Evolutionary conservation across 148 eudicot species (phyloP).

Genomic region (Camellia granthamiana): DNA sequence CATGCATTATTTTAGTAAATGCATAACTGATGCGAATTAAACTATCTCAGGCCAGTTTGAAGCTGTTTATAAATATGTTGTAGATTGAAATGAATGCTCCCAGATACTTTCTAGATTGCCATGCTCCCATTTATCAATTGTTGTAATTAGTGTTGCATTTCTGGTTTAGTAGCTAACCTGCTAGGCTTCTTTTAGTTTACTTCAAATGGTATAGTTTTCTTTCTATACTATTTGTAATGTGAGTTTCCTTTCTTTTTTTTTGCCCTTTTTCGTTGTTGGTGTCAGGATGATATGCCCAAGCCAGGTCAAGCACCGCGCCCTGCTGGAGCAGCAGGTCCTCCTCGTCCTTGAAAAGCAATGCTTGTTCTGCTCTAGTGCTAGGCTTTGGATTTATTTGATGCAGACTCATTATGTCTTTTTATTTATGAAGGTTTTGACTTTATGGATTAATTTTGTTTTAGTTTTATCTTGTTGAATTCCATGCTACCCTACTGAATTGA

Average conservation of each 20-base stretch:
- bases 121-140: no score
- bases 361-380: not conserved
- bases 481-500: not conserved
- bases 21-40: no score
- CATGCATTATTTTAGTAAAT: no score
- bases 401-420: not conserved
- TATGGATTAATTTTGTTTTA: not conserved
- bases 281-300: constrained; percentile 23
- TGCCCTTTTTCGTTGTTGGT: not conserved
- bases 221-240: no score
- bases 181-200: not conserved
- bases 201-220: not conserved
- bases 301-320: constrained; percentile 25
- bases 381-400: not conserved
- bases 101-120: no score
- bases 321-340: constrained; percentile 19
- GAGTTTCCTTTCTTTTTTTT: not conserved
- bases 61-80: no score
- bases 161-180: not conserved
- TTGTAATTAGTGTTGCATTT: not conserved
- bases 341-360: constrained; percentile 21
- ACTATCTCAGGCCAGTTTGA: no score
- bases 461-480: not conserved
- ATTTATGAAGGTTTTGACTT: constrained; percentile 11
- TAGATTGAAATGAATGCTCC: no score